Evolutionary conservation across 2,329 filamentous ascomycete species (phyloP), one percentile per base, ranked within the genome.

Genomic region (Neoscytalidium dimidiatum): DNA sequence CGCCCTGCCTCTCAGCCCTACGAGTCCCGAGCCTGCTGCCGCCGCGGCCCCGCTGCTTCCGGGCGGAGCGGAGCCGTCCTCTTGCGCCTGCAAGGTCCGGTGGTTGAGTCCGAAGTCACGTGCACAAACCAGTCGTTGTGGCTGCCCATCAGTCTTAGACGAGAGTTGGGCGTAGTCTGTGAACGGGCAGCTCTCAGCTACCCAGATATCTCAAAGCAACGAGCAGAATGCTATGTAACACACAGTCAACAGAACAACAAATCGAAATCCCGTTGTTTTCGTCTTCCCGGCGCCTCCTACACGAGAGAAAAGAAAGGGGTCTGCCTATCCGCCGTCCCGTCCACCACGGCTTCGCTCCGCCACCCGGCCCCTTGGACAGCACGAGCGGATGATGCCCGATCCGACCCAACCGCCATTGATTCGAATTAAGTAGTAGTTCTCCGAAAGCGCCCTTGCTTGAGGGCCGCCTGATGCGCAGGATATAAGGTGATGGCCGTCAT

Each of bases 201-300:
- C 35, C 61, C 38, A 64, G 51, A 58, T 57, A 64, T 64, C 62
- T 49, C 62, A 29, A 26, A 35, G 38, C 41, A 41, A n/a, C n/a
- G n/a, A n/a, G n/a, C n/a, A 41, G 46, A 19, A 58, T 58, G 62
- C 62, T 64, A 64, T 29, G 41, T 48, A 64, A 64, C 62, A 64
- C 49, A 46, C 23, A 17, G 62, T n/a, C 33, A 41, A 44, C 33
- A 38, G 48, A 53, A 60, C 38, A n/a, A 60, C 38, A 60, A 53
- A 43, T 53, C 26, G 61, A 63, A 33, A 56, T 26, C 43, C 41
- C 62, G 13, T 23, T 33, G 28, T 64, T 64, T 64, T 64, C 62
- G 31, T 64, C 62, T 64, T 64, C 62, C 51, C 23, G 41, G 41
- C 62, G 62, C 62, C 62, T 43, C 35, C 19, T 21, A 41, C 35